These are phyloP conservation scores for Sclerospora graminicola DNA, from an alignment of 352 stramenopile species.

Conservation along the genomic window DNA sequence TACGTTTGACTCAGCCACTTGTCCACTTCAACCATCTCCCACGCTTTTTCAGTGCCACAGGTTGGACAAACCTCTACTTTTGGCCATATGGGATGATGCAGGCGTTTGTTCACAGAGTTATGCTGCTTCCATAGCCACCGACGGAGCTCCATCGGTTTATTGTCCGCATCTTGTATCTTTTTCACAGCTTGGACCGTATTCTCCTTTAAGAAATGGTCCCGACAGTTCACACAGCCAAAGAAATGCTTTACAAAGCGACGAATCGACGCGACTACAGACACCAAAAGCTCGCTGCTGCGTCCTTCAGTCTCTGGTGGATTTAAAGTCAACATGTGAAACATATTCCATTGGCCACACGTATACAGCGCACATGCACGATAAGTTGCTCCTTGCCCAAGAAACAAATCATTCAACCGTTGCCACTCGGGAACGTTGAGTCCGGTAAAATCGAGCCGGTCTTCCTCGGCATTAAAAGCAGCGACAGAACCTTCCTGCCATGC, in stretches of 20 bases:
- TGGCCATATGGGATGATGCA: constrained; percentile 65
- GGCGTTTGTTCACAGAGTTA: constrained; percentile 75
- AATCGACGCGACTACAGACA: constrained; percentile 63
- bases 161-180: constrained; percentile 42
- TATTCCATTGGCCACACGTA: constrained; percentile 79
- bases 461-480: constrained; percentile 42
- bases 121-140: constrained; percentile 80
- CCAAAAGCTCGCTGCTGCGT: constrained; percentile 39
- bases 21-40: constrained; percentile 61
- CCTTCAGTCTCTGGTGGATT: constrained; percentile 34
- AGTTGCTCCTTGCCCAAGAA: constrained; percentile 44
- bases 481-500: constrained; percentile 48
- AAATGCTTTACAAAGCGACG: constrained; percentile 82
- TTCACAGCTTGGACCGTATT: constrained; percentile 65
- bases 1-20: constrained; percentile 63
- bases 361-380: constrained; percentile 71
- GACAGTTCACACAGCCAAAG: constrained; percentile 70
- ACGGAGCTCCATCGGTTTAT: constrained; percentile 58
- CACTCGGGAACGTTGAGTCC: constrained; percentile 43
- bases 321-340: constrained; percentile 83
- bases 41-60: constrained; percentile 46
- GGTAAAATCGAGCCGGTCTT: constrained; percentile 43
- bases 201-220: constrained; percentile 68
- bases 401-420: constrained; percentile 54
- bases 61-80: constrained; percentile 64